Evolutionary conservation across 1,139 yeast genomes (phyloP), one percentile per base, ranked within the genome.

Genomic region (Debaryomycetaceae sp.): DNA sequence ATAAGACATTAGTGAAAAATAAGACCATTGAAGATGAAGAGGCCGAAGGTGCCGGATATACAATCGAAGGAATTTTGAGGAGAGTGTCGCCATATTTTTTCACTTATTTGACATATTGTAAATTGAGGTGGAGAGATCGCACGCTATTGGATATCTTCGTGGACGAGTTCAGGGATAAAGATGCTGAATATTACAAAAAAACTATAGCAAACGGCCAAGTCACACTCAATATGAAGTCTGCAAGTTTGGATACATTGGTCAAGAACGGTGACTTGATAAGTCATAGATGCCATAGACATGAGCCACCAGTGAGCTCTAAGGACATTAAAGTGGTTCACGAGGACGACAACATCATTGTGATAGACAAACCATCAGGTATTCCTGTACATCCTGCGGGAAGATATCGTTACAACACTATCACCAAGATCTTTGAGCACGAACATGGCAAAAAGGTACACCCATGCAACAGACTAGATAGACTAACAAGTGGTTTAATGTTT

Each of bases 361-460:
- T 95, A 27, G 96, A 93, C 62, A 93, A 93, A 55, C 99, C 99
- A 0, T 80, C 95, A 4, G 97, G 99, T 0, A 80, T 93, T 4
- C 98, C 99, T 0, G 97, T 86, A 1, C 99, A 93, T 62, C 99
- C 99, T 1, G 87, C 98, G 0, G 99, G 99, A 0, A 71, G 98
- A 47, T 93, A 84, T 65, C 72, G 96, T 48, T 89, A 80, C 65
- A 93, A 93, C 60, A 82, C 97, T 1, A 80, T 91, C 13, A 88
- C 95, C n/a, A 87, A 85, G 61, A 81, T 89, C 17, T 66, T 91
- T 50, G 83, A 86, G 59, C 81, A 80, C 45, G 91, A 89, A 49
- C 60, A 71, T 44, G 84, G 84, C 0, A 70, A 73, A 39, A 65
- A 69, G 2, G 93, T 83, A 0, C 95, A 89, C 59, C 96, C 99